Base-by-base conservation (phyloP, 306 rosid species). In the Vigna angularis region DNA sequence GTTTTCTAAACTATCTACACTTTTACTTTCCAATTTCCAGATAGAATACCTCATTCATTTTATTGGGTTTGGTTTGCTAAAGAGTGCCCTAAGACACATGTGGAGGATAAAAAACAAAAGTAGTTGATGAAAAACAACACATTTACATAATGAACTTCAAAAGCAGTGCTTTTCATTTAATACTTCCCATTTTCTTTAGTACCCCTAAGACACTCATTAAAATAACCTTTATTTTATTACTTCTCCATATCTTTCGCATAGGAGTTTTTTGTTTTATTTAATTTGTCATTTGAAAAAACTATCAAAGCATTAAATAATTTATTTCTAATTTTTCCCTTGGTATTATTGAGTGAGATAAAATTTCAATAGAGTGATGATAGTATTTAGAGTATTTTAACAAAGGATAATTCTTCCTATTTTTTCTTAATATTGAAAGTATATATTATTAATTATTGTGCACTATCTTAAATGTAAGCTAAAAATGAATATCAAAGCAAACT, bases 181-280 rank as follows among this genome's bases (percentile, higher is more conserved):
- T 42, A 44, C 40, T 56, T 44, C 58, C 15, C 66, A 45, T 48
- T 18, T 70, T 74, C 52, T 47, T 45, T 28, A 28, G 59, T 44
- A 7, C 15, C 47, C 66, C 17, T 8, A 56, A 16, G 50, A 52
- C 38, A 56, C n/a, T 66, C 0, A 16, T 42, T 53, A 51, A 69
- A 55, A 76, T 18, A 53, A 28, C 68, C 45, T 76, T 53, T 36
- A 76, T 76, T 66, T 66, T 77, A 28, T 34, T 70, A 70, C 55
- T 49, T 16, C 28, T 57, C 51, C 26, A 9, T 12, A 58, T 61
- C 44, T 7, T 24, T 30, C 30, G 18, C 67, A 30, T 61, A 14
- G 5, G 44, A 26, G 5, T 9, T 49, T 3, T 65, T 4, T 38
- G 18, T 17, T 36, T 65, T 65, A n/a, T 65, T 18, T 65, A 20